A percentile compares a stretch with the other conserved stretches of the same genome.
phyloP scores from a whole-genome alignment of 805 yeast genomes.

The Martiniozyma abietophila region DNA sequence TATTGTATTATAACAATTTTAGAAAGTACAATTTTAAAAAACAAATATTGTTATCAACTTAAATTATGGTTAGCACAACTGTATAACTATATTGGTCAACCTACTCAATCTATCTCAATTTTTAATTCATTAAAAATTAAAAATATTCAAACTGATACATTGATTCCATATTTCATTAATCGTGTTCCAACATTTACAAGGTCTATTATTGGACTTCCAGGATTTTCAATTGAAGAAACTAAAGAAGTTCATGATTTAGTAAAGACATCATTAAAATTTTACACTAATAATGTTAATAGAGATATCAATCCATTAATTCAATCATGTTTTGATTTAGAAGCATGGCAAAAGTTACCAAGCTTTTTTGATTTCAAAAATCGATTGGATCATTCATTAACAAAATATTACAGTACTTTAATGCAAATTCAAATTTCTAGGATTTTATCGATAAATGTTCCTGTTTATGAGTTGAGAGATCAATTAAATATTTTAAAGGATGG shows the following conservation, averaged over 20 bases:
- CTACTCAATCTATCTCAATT: constrained; percentile 37
- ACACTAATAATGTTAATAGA: constrained; percentile 37
- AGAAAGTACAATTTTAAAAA: constrained; percentile 45
- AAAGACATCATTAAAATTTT: constrained; percentile 37
- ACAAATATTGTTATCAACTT: constrained; percentile 65
- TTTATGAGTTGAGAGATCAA: constrained; percentile 8
- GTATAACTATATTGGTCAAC: constrained; percentile 50
- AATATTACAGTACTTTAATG: constrained; percentile 29
- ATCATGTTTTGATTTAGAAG: constrained; percentile 46
- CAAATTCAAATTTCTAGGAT: constrained; percentile 28
- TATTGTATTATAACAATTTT: constrained; percentile 42
- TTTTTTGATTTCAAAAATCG: constrained; percentile 52
- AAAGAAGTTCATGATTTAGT: constrained; percentile 23
- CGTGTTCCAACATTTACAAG: constrained; percentile 36
- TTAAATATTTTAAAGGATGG: constrained; percentile 11
- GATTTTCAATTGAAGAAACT: constrained; percentile 1
- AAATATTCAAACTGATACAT: constrained; percentile 67
- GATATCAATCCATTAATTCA: constrained; percentile 42
- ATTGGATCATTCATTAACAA: constrained; percentile 40
- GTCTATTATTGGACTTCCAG: constrained; percentile 1
- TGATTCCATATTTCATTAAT: constrained; percentile 44
- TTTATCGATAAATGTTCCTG: constrained; percentile 15
- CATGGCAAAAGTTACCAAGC: constrained; percentile 60
- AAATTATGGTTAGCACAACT: constrained; percentile 62
- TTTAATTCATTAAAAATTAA: constrained; percentile 54